Conservation (phyloP, 2,329 filamentous ascomycete genomes). For the Aureobasidium sp. region DNA sequence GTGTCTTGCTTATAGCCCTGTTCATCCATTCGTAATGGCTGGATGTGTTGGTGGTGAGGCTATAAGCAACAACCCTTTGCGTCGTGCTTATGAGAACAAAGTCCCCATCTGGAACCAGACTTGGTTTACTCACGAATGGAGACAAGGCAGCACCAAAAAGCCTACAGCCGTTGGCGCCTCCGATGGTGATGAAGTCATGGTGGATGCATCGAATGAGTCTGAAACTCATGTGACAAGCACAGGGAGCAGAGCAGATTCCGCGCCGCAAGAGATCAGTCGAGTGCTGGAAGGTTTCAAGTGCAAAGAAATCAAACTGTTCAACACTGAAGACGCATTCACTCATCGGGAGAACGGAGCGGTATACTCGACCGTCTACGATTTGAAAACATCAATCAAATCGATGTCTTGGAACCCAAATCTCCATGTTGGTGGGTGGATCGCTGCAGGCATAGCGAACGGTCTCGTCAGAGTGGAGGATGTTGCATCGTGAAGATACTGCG, state of each 20-base stretch:
- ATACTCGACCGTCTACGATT: conserved; percentile 36
- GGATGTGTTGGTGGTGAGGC: conserved; percentile 46
- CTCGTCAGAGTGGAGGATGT: conserved; percentile 43
- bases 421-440: conserved; percentile 41
- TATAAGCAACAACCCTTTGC: conserved; percentile 42
- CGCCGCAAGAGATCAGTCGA: conserved; percentile 21
- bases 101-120: conserved; percentile 44
- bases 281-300: conserved; percentile 36
- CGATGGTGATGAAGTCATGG: neutral
- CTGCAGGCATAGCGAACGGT: conserved; percentile 40
- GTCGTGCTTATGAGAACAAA: conserved; percentile 42
- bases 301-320: conserved; percentile 20
- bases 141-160: conserved; percentile 15
- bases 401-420: conserved; percentile 45
- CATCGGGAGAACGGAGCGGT: conserved; percentile 18
- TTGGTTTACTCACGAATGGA: conserved; percentile 52
- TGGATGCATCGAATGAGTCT: neutral
- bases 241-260: neutral
- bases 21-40: conserved; percentile 47
- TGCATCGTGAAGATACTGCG: conserved; percentile 7
- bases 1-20: conserved; percentile 39
- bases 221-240: neutral
- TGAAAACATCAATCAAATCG: conserved; percentile 34
- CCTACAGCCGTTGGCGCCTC: no score
- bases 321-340: conserved; percentile 17